Percentiles rank a stretch among this genome's conserved stretches.
These are phyloP conservation scores for Heritiera fomes DNA, from an alignment of 345 rosid species.

Conservation along the genomic window DNA sequence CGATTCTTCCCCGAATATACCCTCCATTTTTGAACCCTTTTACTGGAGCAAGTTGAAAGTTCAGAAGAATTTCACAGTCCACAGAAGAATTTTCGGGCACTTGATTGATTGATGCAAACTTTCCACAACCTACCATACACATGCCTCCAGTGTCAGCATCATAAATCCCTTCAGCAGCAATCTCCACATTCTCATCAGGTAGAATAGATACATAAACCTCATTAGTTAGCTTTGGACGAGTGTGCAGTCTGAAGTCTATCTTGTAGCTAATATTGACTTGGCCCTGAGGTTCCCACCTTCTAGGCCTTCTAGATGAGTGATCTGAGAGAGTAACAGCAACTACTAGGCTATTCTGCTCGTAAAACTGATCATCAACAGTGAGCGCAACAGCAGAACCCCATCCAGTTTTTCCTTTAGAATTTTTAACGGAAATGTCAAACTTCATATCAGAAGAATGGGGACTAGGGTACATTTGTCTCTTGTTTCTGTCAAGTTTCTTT, in stretches of 20 bases:
- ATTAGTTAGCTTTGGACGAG: not conserved
- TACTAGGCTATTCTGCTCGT: not conserved
- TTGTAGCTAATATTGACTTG: conserved; percentile 37
- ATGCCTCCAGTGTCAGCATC: conserved; percentile 40
- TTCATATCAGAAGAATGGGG: conserved; percentile 35
- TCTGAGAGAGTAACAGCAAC: too few species aligned
- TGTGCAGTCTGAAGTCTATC: not conserved
- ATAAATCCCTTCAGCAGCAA: conserved; percentile 55
- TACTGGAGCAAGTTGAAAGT: conserved; percentile 41
- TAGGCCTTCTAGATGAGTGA: too few species aligned
- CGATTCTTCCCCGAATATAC: conserved; percentile 37
- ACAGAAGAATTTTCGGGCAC: not conserved
- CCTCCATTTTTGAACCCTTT: conserved; percentile 25
- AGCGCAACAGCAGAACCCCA: conserved; percentile 39
- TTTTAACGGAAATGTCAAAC: conserved; percentile 29
- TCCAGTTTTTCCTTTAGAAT: conserved; percentile 27
- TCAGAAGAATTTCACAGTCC: conserved; percentile 42
- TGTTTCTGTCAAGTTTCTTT: conserved; percentile 19
- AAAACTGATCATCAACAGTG: conserved; percentile 36
- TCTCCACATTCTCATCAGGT: conserved; percentile 10
- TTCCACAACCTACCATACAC: conserved; percentile 57
- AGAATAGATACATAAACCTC: not conserved
- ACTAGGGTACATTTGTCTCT: conserved; percentile 34
- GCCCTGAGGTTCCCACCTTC: not conserved
- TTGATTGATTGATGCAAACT: not conserved